Evolutionary conservation across 31 red algal species (phyloP).

Genomic region (Asparagopsis taxiformis): DNA sequence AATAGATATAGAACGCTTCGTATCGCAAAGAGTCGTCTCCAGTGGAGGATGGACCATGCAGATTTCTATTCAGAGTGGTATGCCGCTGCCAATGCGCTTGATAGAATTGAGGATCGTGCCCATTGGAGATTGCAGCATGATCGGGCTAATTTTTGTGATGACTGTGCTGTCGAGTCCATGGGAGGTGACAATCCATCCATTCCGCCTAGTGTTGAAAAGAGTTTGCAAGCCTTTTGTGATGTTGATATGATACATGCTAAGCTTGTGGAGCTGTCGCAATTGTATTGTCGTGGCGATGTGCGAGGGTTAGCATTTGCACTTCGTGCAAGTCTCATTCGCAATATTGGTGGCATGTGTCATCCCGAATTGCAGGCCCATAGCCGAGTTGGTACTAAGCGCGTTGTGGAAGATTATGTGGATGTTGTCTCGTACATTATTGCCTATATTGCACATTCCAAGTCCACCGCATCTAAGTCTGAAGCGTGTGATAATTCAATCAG

Average conservation of each 20-base stretch:
- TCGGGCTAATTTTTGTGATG: background rate
- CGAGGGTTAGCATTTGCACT: slow-evolving; percentile 58
- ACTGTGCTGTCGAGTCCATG: no score
- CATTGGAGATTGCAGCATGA: slow-evolving; percentile 22
- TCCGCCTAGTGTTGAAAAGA: background rate
- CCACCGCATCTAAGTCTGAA: background rate
- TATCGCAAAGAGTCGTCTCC: background rate
- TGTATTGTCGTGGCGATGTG: slow-evolving; percentile 56
- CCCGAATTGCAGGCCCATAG: slow-evolving; percentile 76
- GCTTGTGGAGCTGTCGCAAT: slow-evolving; percentile 17
- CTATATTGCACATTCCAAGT: slow-evolving; percentile 41
- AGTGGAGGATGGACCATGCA: slow-evolving; percentile 9
- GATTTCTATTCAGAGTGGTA: slow-evolving; percentile 54
- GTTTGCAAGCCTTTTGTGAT: slow-evolving; percentile 22
- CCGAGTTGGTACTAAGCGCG: slow-evolving; percentile 66
- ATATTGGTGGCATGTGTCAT: slow-evolving; percentile 82
- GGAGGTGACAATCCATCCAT: no score
- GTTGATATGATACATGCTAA: slow-evolving; percentile 18
- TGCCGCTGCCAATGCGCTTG: slow-evolving; percentile 41
- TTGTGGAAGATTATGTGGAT: slow-evolving; percentile 89
- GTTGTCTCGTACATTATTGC: slow-evolving; percentile 84
- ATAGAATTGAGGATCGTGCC: slow-evolving; percentile 22
- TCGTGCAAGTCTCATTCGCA: slow-evolving; percentile 72
- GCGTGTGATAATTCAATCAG: background rate
- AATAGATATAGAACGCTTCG: background rate